Evolutionary conservation across 495 filamentous ascomycete species (phyloP), one percentile per base, ranked within the genome.

Genomic region (Neurospora sp.): DNA sequence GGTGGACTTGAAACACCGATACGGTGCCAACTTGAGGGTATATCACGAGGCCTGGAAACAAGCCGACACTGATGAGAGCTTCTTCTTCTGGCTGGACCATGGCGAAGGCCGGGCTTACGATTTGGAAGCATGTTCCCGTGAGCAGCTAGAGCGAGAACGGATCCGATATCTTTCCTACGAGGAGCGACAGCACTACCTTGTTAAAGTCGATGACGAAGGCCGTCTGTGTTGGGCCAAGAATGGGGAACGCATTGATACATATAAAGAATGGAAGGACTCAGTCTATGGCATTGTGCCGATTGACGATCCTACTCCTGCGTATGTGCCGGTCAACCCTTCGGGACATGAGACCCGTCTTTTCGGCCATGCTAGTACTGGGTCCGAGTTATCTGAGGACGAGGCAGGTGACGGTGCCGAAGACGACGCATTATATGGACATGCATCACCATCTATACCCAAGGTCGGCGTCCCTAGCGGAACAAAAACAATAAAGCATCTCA

Each of bases 61-160:
- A 72, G 84, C 87, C 3, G 85, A 91, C 12, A 95, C 93, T 0
- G 87, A 88, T 9, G 90, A 98, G 80, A 97, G 95, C 78, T 98
- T 96, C 85, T 98, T 97, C 80, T 94, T 93, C 81, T 97, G 95
- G 94, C 86, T 97, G n/a, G 95, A 98, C 79, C 83, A 93, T 70
- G 95, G 95, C 4, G 91, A 90, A 46, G 93, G 93, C 7, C 86
- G 81, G 41, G 76, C 84, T 37, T 76, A 93, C 38, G 87, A 90
- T 46, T 77, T 92, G 12, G 81, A 85, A 6, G 81, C 85, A 11
- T 91, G 91, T 74, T 85, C 91, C 2, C 87, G 93, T 10, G 89
- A 91, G 71, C 82, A 84, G 35, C 82, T 95, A 5, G 91, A 94
- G 70, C 84, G 85, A 37, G 90, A 94, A 74, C 87, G 89, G 74